These are phyloP conservation scores for Camelina laxa DNA, from an alignment of 345 rosid genomes.

Conservation along the genomic window DNA sequence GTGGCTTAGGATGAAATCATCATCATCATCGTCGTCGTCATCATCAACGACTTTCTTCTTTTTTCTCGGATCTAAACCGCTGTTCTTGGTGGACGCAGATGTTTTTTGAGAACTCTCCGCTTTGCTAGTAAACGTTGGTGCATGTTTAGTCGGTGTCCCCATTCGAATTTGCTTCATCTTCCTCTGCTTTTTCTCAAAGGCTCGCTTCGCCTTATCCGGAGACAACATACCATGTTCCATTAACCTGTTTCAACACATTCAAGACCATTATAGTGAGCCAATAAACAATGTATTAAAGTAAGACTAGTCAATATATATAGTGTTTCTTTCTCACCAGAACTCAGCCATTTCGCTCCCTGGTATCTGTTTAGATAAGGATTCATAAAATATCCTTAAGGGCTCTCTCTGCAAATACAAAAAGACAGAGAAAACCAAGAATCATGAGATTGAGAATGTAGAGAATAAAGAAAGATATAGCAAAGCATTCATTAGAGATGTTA, in stretches of 20 bases:
- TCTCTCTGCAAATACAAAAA: constrained; percentile 67
- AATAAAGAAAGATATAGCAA: constrained; percentile 19
- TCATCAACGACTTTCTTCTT: constrained; percentile 68
- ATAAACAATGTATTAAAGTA: neutral
- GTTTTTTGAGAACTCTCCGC: constrained; percentile 74
- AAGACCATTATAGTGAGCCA: neutral
- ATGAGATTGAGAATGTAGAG: constrained; percentile 7
- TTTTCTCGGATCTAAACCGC: constrained; percentile 51
- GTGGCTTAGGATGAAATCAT: constrained; percentile 58
- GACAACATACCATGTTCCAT: constrained; percentile 97
- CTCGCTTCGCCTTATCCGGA: constrained; percentile 72
- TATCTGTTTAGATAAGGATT: constrained; percentile 80
- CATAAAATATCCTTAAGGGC: constrained; percentile 91
- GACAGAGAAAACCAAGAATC: neutral
- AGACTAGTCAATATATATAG: constrained; percentile 24
- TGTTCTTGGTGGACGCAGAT: constrained; percentile 49
- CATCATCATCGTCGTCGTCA: constrained; percentile 51
- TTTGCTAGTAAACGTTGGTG: constrained; percentile 54
- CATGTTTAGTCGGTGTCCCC: constrained; percentile 69
- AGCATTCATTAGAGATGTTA: constrained; percentile 4
- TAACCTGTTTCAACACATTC: constrained; percentile 57
- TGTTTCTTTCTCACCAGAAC: constrained; percentile 65
- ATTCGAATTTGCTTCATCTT: constrained; percentile 74
- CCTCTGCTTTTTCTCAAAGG: constrained; percentile 84
- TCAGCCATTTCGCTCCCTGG: constrained; percentile 96